phyloP scores from a whole-genome alignment of 2,329 filamentous ascomycete species.

The Bipolaris sorokiniana region DNA sequence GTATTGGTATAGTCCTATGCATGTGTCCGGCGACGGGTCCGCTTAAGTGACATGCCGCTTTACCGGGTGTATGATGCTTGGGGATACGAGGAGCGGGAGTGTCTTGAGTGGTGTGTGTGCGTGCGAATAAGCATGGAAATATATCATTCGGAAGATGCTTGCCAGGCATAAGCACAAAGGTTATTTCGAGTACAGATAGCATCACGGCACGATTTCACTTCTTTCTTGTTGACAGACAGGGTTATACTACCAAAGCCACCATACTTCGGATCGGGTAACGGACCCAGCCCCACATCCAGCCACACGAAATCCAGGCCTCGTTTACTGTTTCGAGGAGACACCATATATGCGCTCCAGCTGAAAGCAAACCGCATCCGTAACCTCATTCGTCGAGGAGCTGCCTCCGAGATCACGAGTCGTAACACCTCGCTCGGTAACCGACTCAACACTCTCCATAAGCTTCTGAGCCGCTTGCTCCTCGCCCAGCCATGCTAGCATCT shows the following conservation, averaged over 20 bases:
- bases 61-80: too few relatives aligned
- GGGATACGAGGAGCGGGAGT: too few relatives aligned
- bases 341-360: slow-evolving; percentile 42
- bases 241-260: too few relatives aligned
- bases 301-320: not conserved
- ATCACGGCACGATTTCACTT: not conserved
- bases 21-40: too few relatives aligned
- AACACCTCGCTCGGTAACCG: slow-evolving; percentile 60
- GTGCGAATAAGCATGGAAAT: too few relatives aligned
- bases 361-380: slow-evolving; percentile 52
- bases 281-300: not conserved
- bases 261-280: not conserved
- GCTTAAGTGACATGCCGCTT: too few relatives aligned
- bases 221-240: too few relatives aligned
- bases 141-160: too few relatives aligned
- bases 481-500: slow-evolving; percentile 65
- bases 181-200: not conserved
- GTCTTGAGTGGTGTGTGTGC: too few relatives aligned
- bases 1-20: too few relatives aligned
- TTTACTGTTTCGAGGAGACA: not conserved
- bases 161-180: too few relatives aligned
- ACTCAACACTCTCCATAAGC: slow-evolving; percentile 61
- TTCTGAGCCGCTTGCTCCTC: slow-evolving; percentile 58
- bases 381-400: slow-evolving; percentile 49
- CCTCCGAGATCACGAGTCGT: slow-evolving; percentile 63